phyloP scores from a whole-genome alignment of 2,329 filamentous ascomycete species.

The Cladophialophora exuberans region DNA sequence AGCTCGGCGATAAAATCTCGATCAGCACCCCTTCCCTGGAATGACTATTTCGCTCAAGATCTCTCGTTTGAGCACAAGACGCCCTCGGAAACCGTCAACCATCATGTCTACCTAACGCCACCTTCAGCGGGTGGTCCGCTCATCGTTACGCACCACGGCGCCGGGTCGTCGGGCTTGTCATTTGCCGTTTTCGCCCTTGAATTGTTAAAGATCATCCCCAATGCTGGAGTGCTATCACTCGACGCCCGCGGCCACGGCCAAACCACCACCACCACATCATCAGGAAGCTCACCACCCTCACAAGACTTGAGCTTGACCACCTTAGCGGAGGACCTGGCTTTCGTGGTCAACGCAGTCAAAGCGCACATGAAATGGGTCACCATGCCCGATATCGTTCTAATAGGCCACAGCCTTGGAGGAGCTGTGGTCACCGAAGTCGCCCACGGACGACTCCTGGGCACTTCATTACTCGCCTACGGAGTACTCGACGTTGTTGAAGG shows the following conservation, averaged over 20 bases:
- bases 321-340: conserved; percentile 72
- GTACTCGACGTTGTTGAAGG: conserved; percentile 96
- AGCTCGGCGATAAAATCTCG: conserved; percentile 38
- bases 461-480: conserved; percentile 76
- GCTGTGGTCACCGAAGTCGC: conserved; percentile 88
- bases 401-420: conserved; percentile 91
- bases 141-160: conserved; percentile 93
- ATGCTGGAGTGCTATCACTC: conserved; percentile 79
- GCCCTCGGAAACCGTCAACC: conserved; percentile 56
- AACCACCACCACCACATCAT: conserved; percentile 45
- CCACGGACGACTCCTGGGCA: conserved; percentile 65
- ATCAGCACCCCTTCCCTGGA: conserved; percentile 76
- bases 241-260: conserved; percentile 88
- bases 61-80: conserved; percentile 63
- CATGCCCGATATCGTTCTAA: conserved; percentile 75
- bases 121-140: conserved; percentile 72
- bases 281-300: conserved; percentile 8
- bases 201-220: conserved; percentile 74
- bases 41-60: conserved; percentile 87
- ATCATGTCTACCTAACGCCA: conserved; percentile 87
- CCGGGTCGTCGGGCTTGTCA: conserved; percentile 87
- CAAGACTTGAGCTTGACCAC: conserved; percentile 73
- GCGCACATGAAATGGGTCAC: conserved; percentile 70
- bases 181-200: conserved; percentile 82
- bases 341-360: conserved; percentile 70